phyloP scores from a whole-genome alignment of 2,329 filamentous ascomycete genomes.

The Exophiala mesophila region DNA sequence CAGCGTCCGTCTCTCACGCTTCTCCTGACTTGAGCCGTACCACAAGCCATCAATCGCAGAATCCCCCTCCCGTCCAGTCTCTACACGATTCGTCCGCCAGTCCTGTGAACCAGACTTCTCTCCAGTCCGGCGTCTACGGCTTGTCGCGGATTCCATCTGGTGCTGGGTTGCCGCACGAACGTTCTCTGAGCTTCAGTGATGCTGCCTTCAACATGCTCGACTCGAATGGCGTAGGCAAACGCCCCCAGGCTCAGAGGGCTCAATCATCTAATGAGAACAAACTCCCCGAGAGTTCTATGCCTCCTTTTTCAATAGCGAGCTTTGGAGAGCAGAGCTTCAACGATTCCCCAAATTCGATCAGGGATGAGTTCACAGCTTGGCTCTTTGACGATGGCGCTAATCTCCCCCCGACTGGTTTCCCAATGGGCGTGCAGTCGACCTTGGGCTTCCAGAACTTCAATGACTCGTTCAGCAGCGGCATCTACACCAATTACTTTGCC shows the following conservation, averaged over 20 bases:
- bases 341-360: conserved; percentile 63
- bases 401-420: conserved; percentile 49
- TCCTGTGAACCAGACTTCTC: conserved; percentile 2
- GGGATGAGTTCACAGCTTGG: conserved; percentile 81
- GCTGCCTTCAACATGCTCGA: conserved; percentile 27
- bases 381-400: conserved; percentile 66
- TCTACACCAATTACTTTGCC: conserved; percentile 30
- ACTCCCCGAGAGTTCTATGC: conserved; percentile 47
- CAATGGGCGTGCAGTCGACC: conserved; percentile 35
- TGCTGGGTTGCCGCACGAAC: conserved; percentile 14
- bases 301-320: conserved; percentile 40
- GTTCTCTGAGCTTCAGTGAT: conserved; percentile 26
- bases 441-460: conserved; percentile 43
- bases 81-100: conserved; percentile 1
- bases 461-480: conserved; percentile 38
- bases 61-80: neutral
- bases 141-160: neutral
- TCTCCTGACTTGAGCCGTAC: conserved; percentile 12
- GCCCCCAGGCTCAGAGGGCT: conserved; percentile 8
- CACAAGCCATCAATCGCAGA: conserved; percentile 27
- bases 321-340: conserved; percentile 17
- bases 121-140: conserved; percentile 15
- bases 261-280: conserved; percentile 27
- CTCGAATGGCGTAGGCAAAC: conserved; percentile 25
- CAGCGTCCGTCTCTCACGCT: conserved; percentile 9